Percentiles rank a stretch among this genome's conserved stretches.
phyloP scores from a whole-genome alignment of 2,329 filamentous ascomycete species.

The Hypoxylon sp. region DNA sequence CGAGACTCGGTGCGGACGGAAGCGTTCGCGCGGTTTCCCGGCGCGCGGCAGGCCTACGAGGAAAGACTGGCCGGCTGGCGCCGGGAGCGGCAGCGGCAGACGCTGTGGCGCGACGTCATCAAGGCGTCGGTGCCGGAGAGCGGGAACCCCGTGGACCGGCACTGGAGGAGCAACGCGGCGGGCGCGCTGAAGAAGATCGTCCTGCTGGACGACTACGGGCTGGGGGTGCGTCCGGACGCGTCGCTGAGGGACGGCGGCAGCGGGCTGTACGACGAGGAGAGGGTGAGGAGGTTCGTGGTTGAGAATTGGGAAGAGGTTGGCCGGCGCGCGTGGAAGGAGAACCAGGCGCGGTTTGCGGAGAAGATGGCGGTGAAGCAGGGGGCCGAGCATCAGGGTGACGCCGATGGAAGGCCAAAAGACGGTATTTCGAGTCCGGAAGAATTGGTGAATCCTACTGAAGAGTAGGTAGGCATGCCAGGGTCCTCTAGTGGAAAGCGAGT shows the following conservation, averaged over 20 bases:
- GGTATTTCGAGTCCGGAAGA: too few relatives aligned
- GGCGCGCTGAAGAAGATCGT: conserved; percentile 64
- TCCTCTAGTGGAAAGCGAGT: too few relatives aligned
- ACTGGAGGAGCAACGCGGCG: conserved; percentile 52
- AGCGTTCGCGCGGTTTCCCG: conserved; percentile 64
- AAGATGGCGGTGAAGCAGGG: conserved; percentile 3
- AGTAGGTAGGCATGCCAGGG: too few relatives aligned
- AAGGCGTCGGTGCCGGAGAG: conserved; percentile 51
- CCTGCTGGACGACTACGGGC: conserved; percentile 56
- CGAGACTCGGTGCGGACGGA: conserved; percentile 63
- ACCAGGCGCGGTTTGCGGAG: conserved; percentile 37
- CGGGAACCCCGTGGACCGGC: conserved; percentile 41
- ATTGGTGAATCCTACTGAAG: too few relatives aligned
- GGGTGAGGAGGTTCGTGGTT: conserved; percentile 57
- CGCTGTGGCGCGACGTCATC: conserved; percentile 61
- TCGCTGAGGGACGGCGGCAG: conserved; percentile 49
- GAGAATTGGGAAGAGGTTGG: conserved; percentile 55
- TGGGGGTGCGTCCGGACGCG: conserved; percentile 50
- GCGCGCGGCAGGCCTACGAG: conserved; percentile 58
- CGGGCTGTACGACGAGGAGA: conserved; percentile 60
- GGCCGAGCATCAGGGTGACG: neutral
- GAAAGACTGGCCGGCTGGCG: conserved; percentile 57
- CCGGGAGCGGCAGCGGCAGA: conserved; percentile 54
- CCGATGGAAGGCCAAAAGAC: neutral
- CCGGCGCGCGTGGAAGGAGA: conserved; percentile 49